A percentile compares a stretch with the other conserved stretches of the same genome.
Evolutionary conservation across 441 rosid genomes (phyloP).

Genomic region (Brassica balearica): DNA sequence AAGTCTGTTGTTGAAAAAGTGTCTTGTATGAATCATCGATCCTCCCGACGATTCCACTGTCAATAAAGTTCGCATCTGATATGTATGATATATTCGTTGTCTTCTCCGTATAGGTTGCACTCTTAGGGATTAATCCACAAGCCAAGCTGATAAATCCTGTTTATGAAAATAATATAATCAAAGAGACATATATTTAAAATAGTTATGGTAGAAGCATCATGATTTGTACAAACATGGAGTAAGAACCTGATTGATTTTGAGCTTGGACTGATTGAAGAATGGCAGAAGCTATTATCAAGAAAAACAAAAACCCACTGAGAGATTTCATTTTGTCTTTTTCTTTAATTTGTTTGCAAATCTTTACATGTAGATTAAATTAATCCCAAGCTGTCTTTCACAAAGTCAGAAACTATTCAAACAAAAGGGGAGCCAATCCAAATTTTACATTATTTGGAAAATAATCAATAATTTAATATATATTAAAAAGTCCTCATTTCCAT

Average conservation of each 20-base stretch:
- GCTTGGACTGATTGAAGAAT: slow-evolving; percentile 15
- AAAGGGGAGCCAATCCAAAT: background rate
- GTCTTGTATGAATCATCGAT: slow-evolving; percentile 4
- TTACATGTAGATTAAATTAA: background rate
- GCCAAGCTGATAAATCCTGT: slow-evolving; percentile 47
- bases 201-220: background rate
- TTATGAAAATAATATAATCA: background rate
- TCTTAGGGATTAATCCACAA: slow-evolving; percentile 37
- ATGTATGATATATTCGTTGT: slow-evolving; percentile 36
- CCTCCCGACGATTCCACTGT: slow-evolving; percentile 30
- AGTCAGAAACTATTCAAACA: background rate
- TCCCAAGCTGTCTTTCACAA: slow-evolving; percentile 7
- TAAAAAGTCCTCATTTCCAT: slow-evolving; percentile 14
- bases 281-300: slow-evolving; percentile 1
- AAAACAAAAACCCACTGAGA: slow-evolving; percentile 4
- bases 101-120: slow-evolving; percentile 30
- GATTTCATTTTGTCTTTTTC: slow-evolving; percentile 11
- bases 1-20: slow-evolving; percentile 20
- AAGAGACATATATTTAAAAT: background rate
- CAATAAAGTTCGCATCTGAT: slow-evolving; percentile 35
- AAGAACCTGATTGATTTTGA: slow-evolving; percentile 42
- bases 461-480: background rate
- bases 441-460: background rate
- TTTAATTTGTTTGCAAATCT: background rate
- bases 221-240: background rate